A percentile compares a stretch with the other conserved stretches of the same genome.
Conservation (phyloP, 768 basidiomycete species). For the Trametes coccinea region DNA sequence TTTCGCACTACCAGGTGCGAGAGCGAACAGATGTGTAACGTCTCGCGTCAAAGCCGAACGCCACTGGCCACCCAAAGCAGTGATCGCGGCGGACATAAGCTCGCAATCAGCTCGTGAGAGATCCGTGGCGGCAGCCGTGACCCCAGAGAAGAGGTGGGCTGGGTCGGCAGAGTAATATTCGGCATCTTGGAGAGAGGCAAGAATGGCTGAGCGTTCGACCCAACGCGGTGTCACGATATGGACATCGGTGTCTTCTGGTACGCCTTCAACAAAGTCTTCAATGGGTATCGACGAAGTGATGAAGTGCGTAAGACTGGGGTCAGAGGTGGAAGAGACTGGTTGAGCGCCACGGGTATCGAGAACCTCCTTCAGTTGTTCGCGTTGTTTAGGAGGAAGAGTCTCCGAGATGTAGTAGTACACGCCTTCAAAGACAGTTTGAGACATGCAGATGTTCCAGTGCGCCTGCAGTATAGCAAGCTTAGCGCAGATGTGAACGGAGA, state of each 20-base stretch:
- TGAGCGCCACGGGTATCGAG: constrained; percentile 56
- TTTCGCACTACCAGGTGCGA: constrained; percentile 45
- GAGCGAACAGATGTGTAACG: constrained; percentile 83
- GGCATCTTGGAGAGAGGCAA: constrained; percentile 58
- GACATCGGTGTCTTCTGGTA: constrained; percentile 28
- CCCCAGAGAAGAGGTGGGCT: constrained; percentile 77
- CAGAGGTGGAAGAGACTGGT: constrained; percentile 32
- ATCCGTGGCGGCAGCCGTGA: constrained; percentile 71
- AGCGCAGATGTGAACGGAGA: neutral
- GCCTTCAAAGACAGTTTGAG: constrained; percentile 38
- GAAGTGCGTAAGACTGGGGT: constrained; percentile 48
- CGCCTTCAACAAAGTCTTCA: constrained; percentile 53
- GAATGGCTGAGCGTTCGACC: constrained; percentile 65
- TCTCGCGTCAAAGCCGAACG: constrained; percentile 75
- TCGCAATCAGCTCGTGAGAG: constrained; percentile 69
- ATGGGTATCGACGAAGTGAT: constrained; percentile 58
- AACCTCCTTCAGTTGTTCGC: constrained; percentile 45
- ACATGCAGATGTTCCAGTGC: neutral
- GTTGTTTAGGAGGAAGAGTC: constrained; percentile 45
- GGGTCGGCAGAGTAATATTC: constrained; percentile 77
- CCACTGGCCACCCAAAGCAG: constrained; percentile 81
- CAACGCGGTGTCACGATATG: constrained; percentile 56
- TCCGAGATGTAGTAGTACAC: constrained; percentile 51
- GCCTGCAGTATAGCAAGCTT: neutral
- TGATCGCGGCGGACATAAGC: constrained; percentile 70